These are phyloP conservation scores for Candida ovalis DNA, from an alignment of 805 yeast species.

Conservation along the genomic window DNA sequence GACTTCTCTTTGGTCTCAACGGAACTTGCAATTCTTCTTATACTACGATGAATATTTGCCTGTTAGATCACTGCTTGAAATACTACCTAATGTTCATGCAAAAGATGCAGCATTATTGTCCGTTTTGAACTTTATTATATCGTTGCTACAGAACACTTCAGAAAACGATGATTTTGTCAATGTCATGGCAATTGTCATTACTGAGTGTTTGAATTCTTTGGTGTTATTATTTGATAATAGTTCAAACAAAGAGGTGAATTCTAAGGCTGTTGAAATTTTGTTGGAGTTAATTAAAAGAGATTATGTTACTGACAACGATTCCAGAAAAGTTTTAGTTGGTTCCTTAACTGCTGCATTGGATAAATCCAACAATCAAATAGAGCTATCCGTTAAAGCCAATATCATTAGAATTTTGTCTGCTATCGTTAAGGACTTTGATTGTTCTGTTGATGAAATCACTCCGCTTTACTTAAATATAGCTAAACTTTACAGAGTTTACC, in stretches of 20 bases:
- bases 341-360: constrained; percentile 61
- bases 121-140: constrained; percentile 52
- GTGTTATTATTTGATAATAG: constrained; percentile 45
- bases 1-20: constrained; percentile 50
- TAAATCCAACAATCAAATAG: constrained; percentile 50
- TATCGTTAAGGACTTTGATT: constrained; percentile 49
- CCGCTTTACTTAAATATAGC: constrained; percentile 28
- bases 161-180: constrained; percentile 43
- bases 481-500: constrained; percentile 51
- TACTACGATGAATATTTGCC: constrained; percentile 54
- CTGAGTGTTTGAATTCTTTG: constrained; percentile 46
- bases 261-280: constrained; percentile 50
- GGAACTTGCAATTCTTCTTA: constrained; percentile 47
- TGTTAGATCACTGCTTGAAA: constrained; percentile 48
- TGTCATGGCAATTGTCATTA: constrained; percentile 55
- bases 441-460: constrained; percentile 46
- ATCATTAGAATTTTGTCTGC: constrained; percentile 55
- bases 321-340: constrained; percentile 48
- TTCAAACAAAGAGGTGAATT: constrained; percentile 42
- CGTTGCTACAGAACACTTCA: constrained; percentile 39
- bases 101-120: constrained; percentile 61
- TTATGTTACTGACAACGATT: constrained; percentile 51
- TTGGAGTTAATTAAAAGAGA: constrained; percentile 52
- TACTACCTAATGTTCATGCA: constrained; percentile 51
- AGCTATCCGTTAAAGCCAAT: constrained; percentile 48